Evolutionary conservation across 148 eudicot genomes (phyloP).

Genomic region (Spergularia bocconei): DNA sequence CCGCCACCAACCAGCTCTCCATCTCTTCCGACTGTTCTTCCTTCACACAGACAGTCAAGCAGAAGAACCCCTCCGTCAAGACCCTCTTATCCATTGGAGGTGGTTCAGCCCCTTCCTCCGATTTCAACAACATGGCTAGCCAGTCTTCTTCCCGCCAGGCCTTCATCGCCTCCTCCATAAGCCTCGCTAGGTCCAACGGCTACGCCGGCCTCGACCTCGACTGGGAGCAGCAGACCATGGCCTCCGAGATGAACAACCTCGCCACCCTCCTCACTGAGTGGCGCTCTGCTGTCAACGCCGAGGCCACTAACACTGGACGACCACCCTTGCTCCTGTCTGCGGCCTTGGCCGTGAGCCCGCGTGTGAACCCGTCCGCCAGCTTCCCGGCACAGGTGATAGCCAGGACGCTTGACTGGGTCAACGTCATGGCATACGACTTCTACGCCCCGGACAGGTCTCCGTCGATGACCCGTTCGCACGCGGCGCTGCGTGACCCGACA

Average conservation of each 20-base stretch:
- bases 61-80: conserved; percentile 36
- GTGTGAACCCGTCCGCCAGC: conserved; percentile 7
- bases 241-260: conserved; percentile 40
- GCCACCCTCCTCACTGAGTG: conserved; percentile 42
- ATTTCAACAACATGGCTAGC: conserved; percentile 42
- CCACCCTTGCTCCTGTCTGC: conserved; percentile 39
- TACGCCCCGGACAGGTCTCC: conserved; percentile 21
- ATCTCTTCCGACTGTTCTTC: conserved; percentile 32
- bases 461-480: conserved; percentile 28
- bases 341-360: conserved; percentile 33
- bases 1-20: conserved; percentile 30
- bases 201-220: conserved; percentile 60
- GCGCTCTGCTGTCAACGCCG: conserved; percentile 41
- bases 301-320: conserved; percentile 24
- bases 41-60: conserved; percentile 42
- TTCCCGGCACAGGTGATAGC: conserved; percentile 19
- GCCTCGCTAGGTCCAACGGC: conserved; percentile 33
- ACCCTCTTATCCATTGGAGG: conserved; percentile 66
- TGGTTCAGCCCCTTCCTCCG: conserved; percentile 1
- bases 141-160: conserved; percentile 32
- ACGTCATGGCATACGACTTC: conserved; percentile 58
- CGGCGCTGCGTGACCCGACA: conserved; percentile 35
- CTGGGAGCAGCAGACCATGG: conserved; percentile 41
- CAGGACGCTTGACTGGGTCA: conserved; percentile 43
- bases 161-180: conserved; percentile 57